Percentiles rank a stretch among this genome's conserved stretches.
Evolutionary conservation across 345 rosid genomes (phyloP).

Genomic region (Populus davidiana): DNA sequence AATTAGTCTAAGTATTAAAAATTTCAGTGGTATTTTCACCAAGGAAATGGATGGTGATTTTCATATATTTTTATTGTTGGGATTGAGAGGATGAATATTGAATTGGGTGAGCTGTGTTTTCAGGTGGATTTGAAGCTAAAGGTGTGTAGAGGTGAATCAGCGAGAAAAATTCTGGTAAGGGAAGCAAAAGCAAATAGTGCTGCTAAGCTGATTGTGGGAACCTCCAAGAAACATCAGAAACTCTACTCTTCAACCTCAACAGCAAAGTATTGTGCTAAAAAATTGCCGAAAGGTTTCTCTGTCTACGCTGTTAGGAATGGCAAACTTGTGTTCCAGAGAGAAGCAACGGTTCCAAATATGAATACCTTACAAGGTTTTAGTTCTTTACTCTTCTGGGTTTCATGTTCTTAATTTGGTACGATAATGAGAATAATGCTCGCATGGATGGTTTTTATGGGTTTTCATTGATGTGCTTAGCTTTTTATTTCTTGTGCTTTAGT

Average conservation of each 20-base stretch:
- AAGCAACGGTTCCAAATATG: conserved; percentile 39
- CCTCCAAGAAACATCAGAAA: conserved; percentile 45
- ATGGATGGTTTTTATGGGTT: not conserved
- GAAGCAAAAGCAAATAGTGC: conserved; percentile 65
- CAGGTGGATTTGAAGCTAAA: conserved; percentile 93
- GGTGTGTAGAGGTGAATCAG: conserved; percentile 76
- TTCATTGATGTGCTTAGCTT: not conserved
- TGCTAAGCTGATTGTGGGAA: conserved; percentile 63
- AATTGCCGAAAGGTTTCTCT: conserved; percentile 51
- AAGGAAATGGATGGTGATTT: not conserved
- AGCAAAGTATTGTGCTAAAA: conserved; percentile 80
- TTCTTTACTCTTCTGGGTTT: not conserved
- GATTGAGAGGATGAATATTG: not conserved
- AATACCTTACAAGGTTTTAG: conserved; percentile 34
- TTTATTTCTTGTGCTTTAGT: not conserved
- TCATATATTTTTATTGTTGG: not conserved
- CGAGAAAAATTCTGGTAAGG: conserved; percentile 56
- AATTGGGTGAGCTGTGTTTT: conserved; percentile 5
- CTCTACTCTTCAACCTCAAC: conserved; percentile 59
- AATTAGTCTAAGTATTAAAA: not conserved
- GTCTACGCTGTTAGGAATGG: conserved; percentile 75
- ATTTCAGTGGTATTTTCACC: not conserved
- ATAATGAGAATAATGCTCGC: not conserved
- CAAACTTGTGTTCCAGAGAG: conserved; percentile 66
- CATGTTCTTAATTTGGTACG: not conserved